Evolutionary conservation across 805 yeast genomes (phyloP).

Genomic region (Blastobotrys parvus): DNA sequence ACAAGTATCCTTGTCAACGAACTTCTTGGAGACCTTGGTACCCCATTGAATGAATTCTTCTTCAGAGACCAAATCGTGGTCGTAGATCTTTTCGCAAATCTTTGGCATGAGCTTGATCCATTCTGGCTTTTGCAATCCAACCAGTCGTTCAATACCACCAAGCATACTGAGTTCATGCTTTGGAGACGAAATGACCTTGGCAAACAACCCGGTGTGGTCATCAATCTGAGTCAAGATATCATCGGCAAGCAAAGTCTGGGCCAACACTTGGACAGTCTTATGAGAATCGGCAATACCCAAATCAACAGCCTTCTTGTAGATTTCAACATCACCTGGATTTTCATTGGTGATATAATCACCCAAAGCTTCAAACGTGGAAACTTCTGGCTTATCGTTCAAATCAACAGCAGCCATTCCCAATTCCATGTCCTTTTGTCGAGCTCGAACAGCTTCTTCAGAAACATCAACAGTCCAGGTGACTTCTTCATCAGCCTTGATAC

Average conservation of each 20-base stretch:
- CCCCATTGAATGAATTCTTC: constrained; percentile 81
- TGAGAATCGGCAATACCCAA: constrained; percentile 63
- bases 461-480: constrained; percentile 98
- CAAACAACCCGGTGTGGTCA: constrained; percentile 73
- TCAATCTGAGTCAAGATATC: constrained; percentile 64
- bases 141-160: constrained; percentile 92
- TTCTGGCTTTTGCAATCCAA: constrained; percentile 72
- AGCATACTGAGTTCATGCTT: constrained; percentile 87
- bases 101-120: constrained; percentile 70
- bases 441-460: constrained; percentile 91
- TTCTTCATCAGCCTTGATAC: constrained; percentile 54
- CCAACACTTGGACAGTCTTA: constrained; percentile 81
- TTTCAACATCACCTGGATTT: constrained; percentile 72
- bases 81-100: constrained; percentile 72
- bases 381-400: constrained; percentile 31
- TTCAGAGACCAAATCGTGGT: constrained; percentile 76
- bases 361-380: constrained; percentile 54
- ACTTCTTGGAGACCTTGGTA: constrained; percentile 83
- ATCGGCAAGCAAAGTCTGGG: constrained; percentile 73
- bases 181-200: constrained; percentile 63
- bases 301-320: constrained; percentile 81
- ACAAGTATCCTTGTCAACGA: constrained; percentile 82
- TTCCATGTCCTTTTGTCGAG: constrained; percentile 82
- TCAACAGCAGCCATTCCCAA: constrained; percentile 36
- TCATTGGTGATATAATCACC: constrained; percentile 84